A percentile compares a stretch with the other conserved stretches of the same genome.
Evolutionary conservation across 2,329 filamentous ascomycete genomes (phyloP).

Genomic region (Penicillium janthinellum): DNA sequence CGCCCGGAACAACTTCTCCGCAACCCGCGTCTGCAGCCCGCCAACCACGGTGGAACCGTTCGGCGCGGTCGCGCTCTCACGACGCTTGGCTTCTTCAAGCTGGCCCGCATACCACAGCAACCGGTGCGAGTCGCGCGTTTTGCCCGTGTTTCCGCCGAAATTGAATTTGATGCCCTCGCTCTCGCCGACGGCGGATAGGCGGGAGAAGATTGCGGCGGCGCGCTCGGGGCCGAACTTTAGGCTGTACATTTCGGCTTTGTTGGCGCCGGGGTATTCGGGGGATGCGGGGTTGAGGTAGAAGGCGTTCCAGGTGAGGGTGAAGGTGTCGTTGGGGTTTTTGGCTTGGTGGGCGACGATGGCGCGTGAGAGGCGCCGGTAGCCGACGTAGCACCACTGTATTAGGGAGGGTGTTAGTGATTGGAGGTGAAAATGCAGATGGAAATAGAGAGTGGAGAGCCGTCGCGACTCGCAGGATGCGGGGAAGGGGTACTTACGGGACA

Average conservation of each 20-base stretch:
- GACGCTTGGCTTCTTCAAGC: constrained; percentile 43
- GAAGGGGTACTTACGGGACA: constrained; percentile 58
- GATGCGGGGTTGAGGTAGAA: constrained; percentile 76
- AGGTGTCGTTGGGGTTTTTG: constrained; percentile 67
- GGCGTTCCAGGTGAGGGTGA: constrained; percentile 73
- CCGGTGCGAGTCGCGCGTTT: constrained; percentile 77
- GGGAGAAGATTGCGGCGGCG: constrained; percentile 57
- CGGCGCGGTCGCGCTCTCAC: not conserved
- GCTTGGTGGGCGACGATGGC: constrained; percentile 69
- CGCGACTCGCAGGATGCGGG: not conserved
- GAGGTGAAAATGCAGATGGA: constrained; percentile 4
- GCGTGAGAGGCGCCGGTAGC: constrained; percentile 71
- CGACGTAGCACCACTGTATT: constrained; percentile 69
- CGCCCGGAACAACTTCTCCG: constrained; percentile 64
- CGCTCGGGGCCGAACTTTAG: constrained; percentile 67
- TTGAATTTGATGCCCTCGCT: constrained; percentile 72
- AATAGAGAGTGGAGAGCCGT: not conserved
- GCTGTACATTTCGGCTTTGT: constrained; percentile 61
- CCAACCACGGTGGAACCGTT: constrained; percentile 30
- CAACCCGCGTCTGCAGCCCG: constrained; percentile 60
- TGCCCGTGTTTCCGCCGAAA: constrained; percentile 71
- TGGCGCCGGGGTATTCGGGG: constrained; percentile 52
- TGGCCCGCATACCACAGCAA: constrained; percentile 68
- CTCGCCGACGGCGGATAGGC: constrained; percentile 60
- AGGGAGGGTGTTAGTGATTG: constrained; percentile 10